Evolutionary conservation across 2,329 filamentous ascomycete species (phyloP).

Genomic region (Penicillium sp.): DNA sequence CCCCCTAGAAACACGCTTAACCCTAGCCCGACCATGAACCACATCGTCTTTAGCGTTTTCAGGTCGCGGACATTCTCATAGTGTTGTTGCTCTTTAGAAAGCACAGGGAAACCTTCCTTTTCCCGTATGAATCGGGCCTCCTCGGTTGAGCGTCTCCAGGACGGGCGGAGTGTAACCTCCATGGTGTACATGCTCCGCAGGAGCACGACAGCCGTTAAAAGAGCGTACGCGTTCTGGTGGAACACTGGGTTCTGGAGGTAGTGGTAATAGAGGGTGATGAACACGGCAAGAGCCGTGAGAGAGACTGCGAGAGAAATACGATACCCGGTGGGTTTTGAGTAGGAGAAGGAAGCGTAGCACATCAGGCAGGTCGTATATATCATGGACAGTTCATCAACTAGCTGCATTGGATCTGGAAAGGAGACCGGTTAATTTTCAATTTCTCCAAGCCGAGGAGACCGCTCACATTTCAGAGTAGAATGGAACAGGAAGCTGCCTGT

Average conservation of each 20-base stretch:
- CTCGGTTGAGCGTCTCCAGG: slow-evolving; percentile 55
- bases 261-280: slow-evolving; percentile 82
- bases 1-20: slow-evolving; percentile 74
- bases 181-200: slow-evolving; percentile 78
- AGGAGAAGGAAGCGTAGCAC: slow-evolving; percentile 76
- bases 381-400: slow-evolving; percentile 73
- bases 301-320: slow-evolving; percentile 61
- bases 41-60: slow-evolving; percentile 70
- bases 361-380: slow-evolving; percentile 74
- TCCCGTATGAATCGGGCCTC: slow-evolving; percentile 49
- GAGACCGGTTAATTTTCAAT: slow-evolving; percentile 27
- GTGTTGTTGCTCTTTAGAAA: slow-evolving; percentile 51
- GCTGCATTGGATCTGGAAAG: slow-evolving; percentile 67
- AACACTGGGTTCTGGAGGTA: slow-evolving; percentile 81
- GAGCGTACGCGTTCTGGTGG: slow-evolving; percentile 78
- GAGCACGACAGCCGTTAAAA: slow-evolving; percentile 72
- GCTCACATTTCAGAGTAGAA: slow-evolving; percentile 65
- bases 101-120: slow-evolving; percentile 42
- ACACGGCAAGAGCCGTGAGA: slow-evolving; percentile 61
- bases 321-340: slow-evolving; percentile 60
- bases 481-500: slow-evolving; percentile 68
- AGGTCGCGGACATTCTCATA: slow-evolving; percentile 61
- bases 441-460: not conserved
- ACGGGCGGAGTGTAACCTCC: slow-evolving; percentile 68
- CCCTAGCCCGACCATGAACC: slow-evolving; percentile 73